Base-by-base conservation (phyloP, 768 basidiomycete species). In the Collybiopsis luxurians region DNA sequence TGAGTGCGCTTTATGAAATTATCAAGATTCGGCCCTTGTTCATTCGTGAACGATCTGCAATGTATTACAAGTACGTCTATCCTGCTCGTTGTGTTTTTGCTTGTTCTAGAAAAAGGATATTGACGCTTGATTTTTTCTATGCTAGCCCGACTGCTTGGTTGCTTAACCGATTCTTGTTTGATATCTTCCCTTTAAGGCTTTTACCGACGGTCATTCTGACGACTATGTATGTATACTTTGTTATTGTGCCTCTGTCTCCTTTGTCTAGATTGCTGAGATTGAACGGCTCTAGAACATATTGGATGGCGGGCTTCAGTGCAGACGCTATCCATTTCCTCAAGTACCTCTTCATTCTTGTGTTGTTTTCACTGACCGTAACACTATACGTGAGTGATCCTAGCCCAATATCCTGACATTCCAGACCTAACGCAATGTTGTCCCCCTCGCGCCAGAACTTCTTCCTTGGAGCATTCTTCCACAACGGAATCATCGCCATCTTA, bases 371-470 rank as follows among this genome's bases (percentile, higher is more conserved):
- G 19, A 86, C 80, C 34, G 91, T 94, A 84, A 93, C 93, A 0
- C 80, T 96, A 40, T 95, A 84, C 68, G 92, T 93, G 63, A 60
- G 89, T 75, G n/a, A 23, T 23, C 27, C 31, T 34, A 23, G n/a
- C 26, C 13, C 40, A n/a, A 13, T 39, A n/a, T 36, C 34, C n/a
- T 56, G 6, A 27, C 28, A 27, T 28, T 5, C 19, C 50, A 34
- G 45, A 21, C 40, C 40, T 28, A 34, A 39, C 34, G 19, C 1
- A 45, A 39, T 23, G 19, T 36, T 34, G 30, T 19, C 2, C 1
- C n/a, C n/a, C n/a, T n/a, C n/a, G n/a, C n/a, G n/a, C n/a, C 58
- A 91, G 91, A 97, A 97, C 72, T 95, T 98, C 79, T 76, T 97
- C 45, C 82, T 97, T 17, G 95, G 90, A 5, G 85, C 86, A 3